Conservation (phyloP, 176 grass and related monocot species). For the Rhynchospora pubera region DNA sequence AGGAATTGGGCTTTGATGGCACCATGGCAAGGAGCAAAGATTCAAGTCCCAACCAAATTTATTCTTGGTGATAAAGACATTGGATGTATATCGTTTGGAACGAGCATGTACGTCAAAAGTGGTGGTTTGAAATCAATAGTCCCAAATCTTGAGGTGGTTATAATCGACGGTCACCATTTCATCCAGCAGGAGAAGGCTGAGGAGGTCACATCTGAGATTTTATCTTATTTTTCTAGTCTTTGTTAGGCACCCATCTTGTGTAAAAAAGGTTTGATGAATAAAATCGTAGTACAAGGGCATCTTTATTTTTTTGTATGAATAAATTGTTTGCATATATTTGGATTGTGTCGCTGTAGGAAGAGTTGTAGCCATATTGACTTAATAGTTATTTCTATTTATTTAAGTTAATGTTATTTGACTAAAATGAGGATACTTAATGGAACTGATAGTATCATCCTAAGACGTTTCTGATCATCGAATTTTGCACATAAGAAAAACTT, state of each 20-base stretch:
- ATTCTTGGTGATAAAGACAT: constrained; percentile 34
- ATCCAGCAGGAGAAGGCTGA: constrained; percentile 56
- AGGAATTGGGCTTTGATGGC: constrained; percentile 47
- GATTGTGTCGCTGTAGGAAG: background rate
- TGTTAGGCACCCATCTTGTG: background rate
- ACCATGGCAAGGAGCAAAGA: constrained; percentile 42
- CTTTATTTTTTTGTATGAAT: background rate
- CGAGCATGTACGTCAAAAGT: constrained; percentile 27
- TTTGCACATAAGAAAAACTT: no score
- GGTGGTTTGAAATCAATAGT: constrained; percentile 31
- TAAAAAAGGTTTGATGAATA: background rate
- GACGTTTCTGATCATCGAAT: no score
- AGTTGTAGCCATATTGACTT: background rate
- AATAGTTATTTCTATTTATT: no score
- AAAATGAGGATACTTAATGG: no score
- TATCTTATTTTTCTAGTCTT: constrained; percentile 36
- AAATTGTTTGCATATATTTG: background rate
- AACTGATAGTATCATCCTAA: no score
- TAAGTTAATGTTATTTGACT: no score
- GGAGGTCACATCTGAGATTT: constrained; percentile 39
- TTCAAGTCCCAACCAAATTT: constrained; percentile 44
- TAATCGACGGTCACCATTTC: constrained; percentile 50
- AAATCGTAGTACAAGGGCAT: background rate
- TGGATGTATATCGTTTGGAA: constrained; percentile 25
- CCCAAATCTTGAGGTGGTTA: constrained; percentile 33